These are phyloP conservation scores for Chytriomyces confervae DNA, from an alignment of 192 early-diverging fungal genomes.

Conservation along the genomic window DNA sequence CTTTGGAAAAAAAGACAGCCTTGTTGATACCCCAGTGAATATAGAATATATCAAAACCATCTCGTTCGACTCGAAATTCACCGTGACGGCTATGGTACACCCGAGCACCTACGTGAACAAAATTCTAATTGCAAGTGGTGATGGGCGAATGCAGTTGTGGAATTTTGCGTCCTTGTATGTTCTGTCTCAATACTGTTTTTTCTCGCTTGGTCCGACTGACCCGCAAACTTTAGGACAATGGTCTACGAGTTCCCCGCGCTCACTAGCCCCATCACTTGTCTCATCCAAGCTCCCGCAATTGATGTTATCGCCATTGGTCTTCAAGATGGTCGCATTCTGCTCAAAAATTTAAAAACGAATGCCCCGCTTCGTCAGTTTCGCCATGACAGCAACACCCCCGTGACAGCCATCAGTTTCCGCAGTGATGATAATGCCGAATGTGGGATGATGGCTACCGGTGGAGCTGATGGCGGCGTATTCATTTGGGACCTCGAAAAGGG, in stretches of 20 bases:
- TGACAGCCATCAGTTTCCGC: constrained; percentile 90
- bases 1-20: background rate
- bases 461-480: constrained; percentile 83
- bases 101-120: constrained; percentile 99
- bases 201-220: background rate
- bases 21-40: constrained; percentile 10
- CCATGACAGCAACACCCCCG: constrained; percentile 77
- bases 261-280: constrained; percentile 74
- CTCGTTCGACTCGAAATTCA: constrained; percentile 76
- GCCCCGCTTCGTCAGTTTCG: constrained; percentile 73
- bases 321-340: constrained; percentile 81
- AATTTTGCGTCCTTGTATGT: constrained; percentile 78
- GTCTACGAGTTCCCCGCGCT: constrained; percentile 82
- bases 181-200: background rate
- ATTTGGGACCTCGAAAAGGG: constrained; percentile 90
- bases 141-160: constrained; percentile 93
- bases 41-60: constrained; percentile 74
- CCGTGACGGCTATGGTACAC: constrained; percentile 79
- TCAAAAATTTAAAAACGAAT: constrained; percentile 88
- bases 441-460: constrained; percentile 87
- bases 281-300: constrained; percentile 87
- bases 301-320: constrained; percentile 94
- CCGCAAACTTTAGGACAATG: constrained; percentile 58
- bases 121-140: constrained; percentile 80
- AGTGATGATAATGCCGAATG: constrained; percentile 61